Conservation (phyloP, 306 rosid species). For the Alnus rubra region DNA sequence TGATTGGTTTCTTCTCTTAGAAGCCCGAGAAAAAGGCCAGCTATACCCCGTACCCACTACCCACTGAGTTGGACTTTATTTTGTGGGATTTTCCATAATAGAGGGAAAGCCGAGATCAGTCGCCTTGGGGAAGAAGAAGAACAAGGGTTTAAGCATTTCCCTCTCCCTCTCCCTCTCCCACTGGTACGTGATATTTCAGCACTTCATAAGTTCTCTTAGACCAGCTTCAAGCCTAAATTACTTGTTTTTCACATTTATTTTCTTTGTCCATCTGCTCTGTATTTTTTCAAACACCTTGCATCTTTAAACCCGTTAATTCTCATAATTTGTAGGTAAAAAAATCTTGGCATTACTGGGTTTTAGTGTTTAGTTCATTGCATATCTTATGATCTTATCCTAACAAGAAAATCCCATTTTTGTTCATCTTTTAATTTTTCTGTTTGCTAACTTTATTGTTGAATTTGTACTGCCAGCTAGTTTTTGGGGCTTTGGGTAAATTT, state of each 20-base stretch:
- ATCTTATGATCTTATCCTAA: not conserved
- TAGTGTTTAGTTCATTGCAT: not conserved
- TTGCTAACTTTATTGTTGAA: not conserved
- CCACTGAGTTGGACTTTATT: not conserved
- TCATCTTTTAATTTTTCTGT: conserved; percentile 9
- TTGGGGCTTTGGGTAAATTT: conserved; percentile 25
- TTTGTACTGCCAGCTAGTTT: conserved; percentile 30
- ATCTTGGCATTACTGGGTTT: not conserved
- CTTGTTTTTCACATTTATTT: not conserved
- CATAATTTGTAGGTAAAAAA: not conserved
- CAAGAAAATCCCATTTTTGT: conserved; percentile 13
- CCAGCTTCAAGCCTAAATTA: not conserved
- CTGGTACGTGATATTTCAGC: conserved; percentile 35
- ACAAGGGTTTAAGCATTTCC: conserved; percentile 33
- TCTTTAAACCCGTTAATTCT: not conserved
- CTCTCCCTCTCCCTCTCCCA: conserved; percentile 2
- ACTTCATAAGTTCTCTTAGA: not conserved
- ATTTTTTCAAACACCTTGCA: not conserved
- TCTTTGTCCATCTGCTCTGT: not conserved
- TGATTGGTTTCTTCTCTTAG: not conserved
- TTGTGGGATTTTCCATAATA: not conserved
- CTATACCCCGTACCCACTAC: not conserved
- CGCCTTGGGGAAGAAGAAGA: conserved; percentile 27
- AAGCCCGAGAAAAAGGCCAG: not conserved
- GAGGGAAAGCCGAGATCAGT: conserved; percentile 4